Percentiles rank a stretch among this genome's conserved stretches.
phyloP scores from a whole-genome alignment of 2,329 filamentous ascomycete genomes.

The Calonectria pteridis region DNA sequence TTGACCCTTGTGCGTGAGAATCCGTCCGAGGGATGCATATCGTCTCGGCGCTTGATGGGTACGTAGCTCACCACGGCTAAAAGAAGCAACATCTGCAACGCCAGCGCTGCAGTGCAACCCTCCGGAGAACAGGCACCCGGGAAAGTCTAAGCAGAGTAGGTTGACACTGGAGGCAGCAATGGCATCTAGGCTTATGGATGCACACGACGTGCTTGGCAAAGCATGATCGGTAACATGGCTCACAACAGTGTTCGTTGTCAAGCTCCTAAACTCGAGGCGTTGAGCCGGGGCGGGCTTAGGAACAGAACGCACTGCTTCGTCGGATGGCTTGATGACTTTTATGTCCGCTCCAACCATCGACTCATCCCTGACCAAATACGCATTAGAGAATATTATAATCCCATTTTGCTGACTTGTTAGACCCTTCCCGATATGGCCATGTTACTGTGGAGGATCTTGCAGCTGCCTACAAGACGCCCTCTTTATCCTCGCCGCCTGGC shows the following conservation, averaged over 20 bases:
- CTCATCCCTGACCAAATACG: neutral
- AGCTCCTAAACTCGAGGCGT: slow-evolving; percentile 7
- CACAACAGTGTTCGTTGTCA: slow-evolving; percentile 13
- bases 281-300: slow-evolving; percentile 5
- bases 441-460: slow-evolving; percentile 8
- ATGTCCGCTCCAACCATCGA: neutral
- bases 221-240: slow-evolving; percentile 11
- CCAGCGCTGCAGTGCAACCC: slow-evolving; percentile 12
- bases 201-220: slow-evolving; percentile 10
- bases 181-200: slow-evolving; percentile 9
- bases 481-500: slow-evolving; percentile 1
- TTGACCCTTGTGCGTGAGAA: neutral
- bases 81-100: neutral
- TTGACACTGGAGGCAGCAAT: neutral
- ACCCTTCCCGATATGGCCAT: slow-evolving; percentile 7
- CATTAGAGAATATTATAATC: neutral
- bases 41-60: neutral
- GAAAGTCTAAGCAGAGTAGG: neutral
- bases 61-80: neutral
- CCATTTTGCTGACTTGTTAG: slow-evolving; percentile 10
- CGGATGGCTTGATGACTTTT: slow-evolving; percentile 24
- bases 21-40: neutral
- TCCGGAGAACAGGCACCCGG: neutral
- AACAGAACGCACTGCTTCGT: slow-evolving; percentile 17
- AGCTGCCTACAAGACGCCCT: slow-evolving; percentile 13